Evolutionary conservation across 331 rosid species (phyloP).

Genomic region (Spiraea crenata): DNA sequence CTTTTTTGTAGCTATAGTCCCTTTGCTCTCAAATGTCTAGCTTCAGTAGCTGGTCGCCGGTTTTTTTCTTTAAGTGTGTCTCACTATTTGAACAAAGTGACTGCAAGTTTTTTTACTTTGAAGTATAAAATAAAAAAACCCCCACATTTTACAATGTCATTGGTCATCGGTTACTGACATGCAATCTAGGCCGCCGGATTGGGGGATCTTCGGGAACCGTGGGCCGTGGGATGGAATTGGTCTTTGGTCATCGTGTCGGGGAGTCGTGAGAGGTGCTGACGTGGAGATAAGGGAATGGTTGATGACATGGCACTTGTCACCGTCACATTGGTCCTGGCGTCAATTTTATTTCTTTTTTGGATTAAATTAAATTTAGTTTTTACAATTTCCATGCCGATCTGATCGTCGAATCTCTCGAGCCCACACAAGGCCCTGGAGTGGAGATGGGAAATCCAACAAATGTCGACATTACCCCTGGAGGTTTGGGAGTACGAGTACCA

Average conservation of each 20-base stretch:
- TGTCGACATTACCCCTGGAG: background rate
- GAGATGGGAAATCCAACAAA: too few relatives aligned
- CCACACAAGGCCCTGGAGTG: background rate
- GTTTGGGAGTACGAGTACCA: background rate
- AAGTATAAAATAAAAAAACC: too few relatives aligned
- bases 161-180: background rate
- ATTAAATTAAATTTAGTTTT: background rate
- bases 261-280: constrained; percentile 22
- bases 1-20: too few relatives aligned
- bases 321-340: background rate
- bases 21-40: too few relatives aligned
- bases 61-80: too few relatives aligned
- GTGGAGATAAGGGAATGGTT: constrained; percentile 57
- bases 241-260: background rate
- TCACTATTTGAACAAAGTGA: too few relatives aligned
- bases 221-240: constrained; percentile 25
- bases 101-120: too few relatives aligned
- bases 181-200: constrained; percentile 44
- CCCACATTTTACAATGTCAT: too few relatives aligned
- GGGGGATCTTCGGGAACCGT: background rate
- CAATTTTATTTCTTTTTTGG: background rate
- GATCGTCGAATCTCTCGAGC: constrained; percentile 10
- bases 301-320: constrained; percentile 38
- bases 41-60: too few relatives aligned
- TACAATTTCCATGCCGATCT: constrained; percentile 20